Conservation (phyloP, 441 rosid species). For the Brassica hybrid region DNA sequence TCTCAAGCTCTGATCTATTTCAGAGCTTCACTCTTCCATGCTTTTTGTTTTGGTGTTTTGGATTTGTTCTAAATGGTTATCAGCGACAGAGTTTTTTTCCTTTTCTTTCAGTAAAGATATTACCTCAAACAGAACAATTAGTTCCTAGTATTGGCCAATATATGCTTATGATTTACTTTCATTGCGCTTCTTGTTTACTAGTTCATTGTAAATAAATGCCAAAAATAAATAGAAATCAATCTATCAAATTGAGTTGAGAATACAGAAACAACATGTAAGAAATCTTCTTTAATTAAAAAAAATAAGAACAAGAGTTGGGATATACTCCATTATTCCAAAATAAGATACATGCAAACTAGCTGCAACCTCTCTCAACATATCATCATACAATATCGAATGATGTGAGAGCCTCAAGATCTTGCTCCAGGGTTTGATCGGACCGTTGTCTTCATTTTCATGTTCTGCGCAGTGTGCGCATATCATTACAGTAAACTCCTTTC, state of each 20-base stretch:
- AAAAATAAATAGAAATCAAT: no score
- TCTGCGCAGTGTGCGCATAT: no score
- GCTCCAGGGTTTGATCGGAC: no score
- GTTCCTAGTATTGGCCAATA: neutral
- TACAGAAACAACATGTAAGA: no score
- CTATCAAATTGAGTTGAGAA: no score
- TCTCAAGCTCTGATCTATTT: slow-evolving; percentile 57
- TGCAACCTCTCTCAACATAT: neutral
- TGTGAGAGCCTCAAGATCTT: no score
- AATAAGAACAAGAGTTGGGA: neutral
- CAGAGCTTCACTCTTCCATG: neutral
- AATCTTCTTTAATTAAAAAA: no score
- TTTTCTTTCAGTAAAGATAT: neutral
- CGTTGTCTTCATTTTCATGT: no score
- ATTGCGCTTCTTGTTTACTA: neutral
- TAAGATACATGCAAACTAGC: neutral
- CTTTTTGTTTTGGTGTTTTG: neutral
- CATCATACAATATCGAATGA: neutral
- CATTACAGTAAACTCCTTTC: neutral
- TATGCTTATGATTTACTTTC: neutral
- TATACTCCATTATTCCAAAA: neutral
- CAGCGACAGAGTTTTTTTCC: no score
- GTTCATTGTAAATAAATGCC: no score
- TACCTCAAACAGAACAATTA: neutral
- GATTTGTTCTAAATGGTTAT: slow-evolving; percentile 4